Percentiles rank a stretch among this genome's conserved stretches.
phyloP scores from a whole-genome alignment of 495 filamentous ascomycete species.

The Aspergillus avenaceus region DNA sequence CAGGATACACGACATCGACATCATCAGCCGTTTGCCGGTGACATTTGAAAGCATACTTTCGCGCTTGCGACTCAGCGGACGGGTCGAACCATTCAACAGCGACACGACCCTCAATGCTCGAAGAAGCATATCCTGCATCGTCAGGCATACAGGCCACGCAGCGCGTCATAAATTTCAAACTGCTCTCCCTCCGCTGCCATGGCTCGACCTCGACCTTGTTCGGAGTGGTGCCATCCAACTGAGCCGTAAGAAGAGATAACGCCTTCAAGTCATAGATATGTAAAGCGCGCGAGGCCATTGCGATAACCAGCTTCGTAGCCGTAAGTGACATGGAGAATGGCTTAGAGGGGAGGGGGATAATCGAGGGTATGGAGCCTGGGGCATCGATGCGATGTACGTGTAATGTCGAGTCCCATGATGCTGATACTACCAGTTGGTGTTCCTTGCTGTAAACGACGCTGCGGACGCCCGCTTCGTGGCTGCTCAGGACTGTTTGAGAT shows the following conservation, averaged over 20 bases:
- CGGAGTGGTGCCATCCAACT: slow-evolving; percentile 36
- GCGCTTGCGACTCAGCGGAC: slow-evolving; percentile 71
- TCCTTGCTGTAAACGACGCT: slow-evolving; percentile 75
- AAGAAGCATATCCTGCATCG: slow-evolving; percentile 84
- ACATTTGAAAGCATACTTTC: slow-evolving; percentile 99
- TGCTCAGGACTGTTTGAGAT: slow-evolving; percentile 69
- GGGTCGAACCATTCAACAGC: slow-evolving; percentile 98
- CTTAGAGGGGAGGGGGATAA: slow-evolving; percentile 70
- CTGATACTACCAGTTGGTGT: slow-evolving; percentile 76
- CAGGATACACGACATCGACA: slow-evolving; percentile 87
- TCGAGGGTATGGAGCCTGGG: slow-evolving; percentile 46
- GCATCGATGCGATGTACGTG: slow-evolving; percentile 68
- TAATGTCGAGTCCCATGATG: slow-evolving; percentile 88
- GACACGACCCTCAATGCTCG: slow-evolving; percentile 86
- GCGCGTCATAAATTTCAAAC: slow-evolving; percentile 91
- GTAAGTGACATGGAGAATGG: slow-evolving; percentile 81
- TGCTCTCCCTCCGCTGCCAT: slow-evolving; percentile 86
- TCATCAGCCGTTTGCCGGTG: slow-evolving; percentile 73
- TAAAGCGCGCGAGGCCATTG: slow-evolving; percentile 87
- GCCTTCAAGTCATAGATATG: slow-evolving; percentile 87
- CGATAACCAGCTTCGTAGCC: slow-evolving; percentile 81
- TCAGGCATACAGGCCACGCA: slow-evolving; percentile 96
- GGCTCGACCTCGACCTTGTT: slow-evolving; percentile 61
- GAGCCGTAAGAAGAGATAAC: slow-evolving; percentile 50
- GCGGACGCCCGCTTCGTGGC: slow-evolving; percentile 73